Conservation (phyloP, 2,329 filamentous ascomycete genomes). For the Talaromyces sp. region DNA sequence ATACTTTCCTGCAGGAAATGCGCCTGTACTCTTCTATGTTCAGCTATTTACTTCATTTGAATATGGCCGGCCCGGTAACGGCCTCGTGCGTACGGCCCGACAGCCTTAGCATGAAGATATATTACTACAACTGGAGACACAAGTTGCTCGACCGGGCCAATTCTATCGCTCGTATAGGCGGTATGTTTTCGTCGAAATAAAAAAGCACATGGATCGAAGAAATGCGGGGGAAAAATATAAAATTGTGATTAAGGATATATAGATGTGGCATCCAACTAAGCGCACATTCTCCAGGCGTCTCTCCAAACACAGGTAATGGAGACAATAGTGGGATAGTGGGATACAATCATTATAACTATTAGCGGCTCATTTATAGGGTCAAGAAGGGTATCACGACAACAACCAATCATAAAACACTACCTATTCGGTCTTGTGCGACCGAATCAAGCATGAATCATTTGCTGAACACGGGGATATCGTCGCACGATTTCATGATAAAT, state of each 20-base stretch:
- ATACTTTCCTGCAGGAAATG: neutral
- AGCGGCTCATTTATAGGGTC: neutral
- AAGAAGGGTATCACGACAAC: conserved; percentile 5
- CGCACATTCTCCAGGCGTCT: neutral
- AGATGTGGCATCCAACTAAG: neutral
- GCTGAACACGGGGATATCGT: conserved; percentile 80
- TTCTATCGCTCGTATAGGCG: neutral
- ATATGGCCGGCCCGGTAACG: neutral
- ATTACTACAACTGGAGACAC: neutral
- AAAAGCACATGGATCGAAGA: neutral
- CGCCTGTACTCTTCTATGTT: neutral
- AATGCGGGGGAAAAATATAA: neutral
- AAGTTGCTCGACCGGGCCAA: no score
- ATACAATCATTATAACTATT: neutral
- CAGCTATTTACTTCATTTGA: neutral
- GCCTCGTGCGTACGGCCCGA: neutral
- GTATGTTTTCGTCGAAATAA: neutral
- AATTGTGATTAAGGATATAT: neutral
- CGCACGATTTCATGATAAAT: conserved; percentile 74
- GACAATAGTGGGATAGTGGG: no score
- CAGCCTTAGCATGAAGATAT: neutral
- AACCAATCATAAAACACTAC: neutral
- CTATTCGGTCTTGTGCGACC: neutral
- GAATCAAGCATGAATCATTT: conserved; percentile 64
- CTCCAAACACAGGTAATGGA: neutral